Evolutionary conservation across 495 filamentous ascomycete species (phyloP), one percentile per base, ranked within the genome.

Genomic region (Corynascus novoguineensis): DNA sequence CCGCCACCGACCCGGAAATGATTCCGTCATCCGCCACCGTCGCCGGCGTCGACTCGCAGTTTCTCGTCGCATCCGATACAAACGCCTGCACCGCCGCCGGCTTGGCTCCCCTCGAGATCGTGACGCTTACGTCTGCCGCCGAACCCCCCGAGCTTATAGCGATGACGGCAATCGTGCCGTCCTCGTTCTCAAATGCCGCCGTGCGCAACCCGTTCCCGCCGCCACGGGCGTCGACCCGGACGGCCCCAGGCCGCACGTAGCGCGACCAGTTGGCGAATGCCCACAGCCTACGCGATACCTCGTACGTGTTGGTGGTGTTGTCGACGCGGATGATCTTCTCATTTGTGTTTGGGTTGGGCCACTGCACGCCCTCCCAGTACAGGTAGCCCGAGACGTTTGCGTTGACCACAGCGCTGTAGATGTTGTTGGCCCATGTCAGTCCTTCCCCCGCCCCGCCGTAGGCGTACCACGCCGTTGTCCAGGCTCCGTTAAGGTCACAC

Each of bases 361-460:
- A 72, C 48, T 78, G 75, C 34, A 77, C 72, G n/a, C 77, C 78
- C 56, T 77, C 73, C 81, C 61, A 84, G 66, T 78, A 82, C 15
- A 83, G 59, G 60, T 75, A 79, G 5, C 71, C 81, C 32, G 73
- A 78, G 5, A 74, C 55, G 56, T 78, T 76, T 34, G 61, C 68
- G 53, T 58, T 68, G 8, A 71, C 70, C 12, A 83, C 62, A 29
- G 72, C 73, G 29, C 64, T 69, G 52, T 75, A 76, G 54, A 84
- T 77, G 55, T 76, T 74, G 59, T 75, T 79, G 7, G 80, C 81
- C 80, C 78, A 83, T n/a, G 77, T 77, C 34, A 81, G 58, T 1
- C 81, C 81, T 28, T 83, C 81, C 45, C 74, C 75, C 1, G 69
- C 68, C 21, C 68, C 73, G 51, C 79, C 78, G 44, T 34, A 60